Base-by-base conservation (phyloP, 768 basidiomycete species). In the Lentinus tigrinus region DNA sequence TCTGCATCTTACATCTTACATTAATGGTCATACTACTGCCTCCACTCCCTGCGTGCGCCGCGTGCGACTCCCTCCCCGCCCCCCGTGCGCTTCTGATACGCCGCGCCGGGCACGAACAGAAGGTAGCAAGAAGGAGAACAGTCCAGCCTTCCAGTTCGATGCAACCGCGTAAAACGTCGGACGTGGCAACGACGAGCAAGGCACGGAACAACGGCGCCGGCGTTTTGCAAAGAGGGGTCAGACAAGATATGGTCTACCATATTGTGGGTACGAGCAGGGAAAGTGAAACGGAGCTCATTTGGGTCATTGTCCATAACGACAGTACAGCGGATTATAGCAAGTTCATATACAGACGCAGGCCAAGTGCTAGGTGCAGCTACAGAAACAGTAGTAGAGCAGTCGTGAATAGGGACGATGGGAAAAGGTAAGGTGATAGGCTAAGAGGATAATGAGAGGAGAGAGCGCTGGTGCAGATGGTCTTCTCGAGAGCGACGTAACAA, bases 11-110 rank as follows among this genome's bases (percentile, higher is more conserved):
- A 56, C 50, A 57, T 53, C 16, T 28, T 47, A 62, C 46, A 43
- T 46, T 57, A 58, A 57, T 62, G 50, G 49, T 49, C 55, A 61
- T 47, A 31, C 56, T 57, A 46, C 40, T 62, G 52, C 50, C 60
- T 62, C 56, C 44, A 11, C 54, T 56, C 58, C 10, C 27, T n/a
- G 37, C 39, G 38, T 28, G 47, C 27, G 47, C 47, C 39, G 38
- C 21, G 47, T 37, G 47, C 47, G 38, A 24, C n/a, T n/a, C 28
- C 17, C 48, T 19, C 16, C 31, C 10, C 19, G 38, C 3, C 21
- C 31, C 49, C 4, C 36, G 46, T 46, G 53, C 19, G n/a, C 34
- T 11, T 36, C 19, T 13, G 44, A 13, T 31, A 31, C 31, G 31
- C 31, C 31, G 31, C 31, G 6, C 31, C 31, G 31, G 31, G 11